Conservation (phyloP, 768 basidiomycete species). For the Lentinula lateritia region DNA sequence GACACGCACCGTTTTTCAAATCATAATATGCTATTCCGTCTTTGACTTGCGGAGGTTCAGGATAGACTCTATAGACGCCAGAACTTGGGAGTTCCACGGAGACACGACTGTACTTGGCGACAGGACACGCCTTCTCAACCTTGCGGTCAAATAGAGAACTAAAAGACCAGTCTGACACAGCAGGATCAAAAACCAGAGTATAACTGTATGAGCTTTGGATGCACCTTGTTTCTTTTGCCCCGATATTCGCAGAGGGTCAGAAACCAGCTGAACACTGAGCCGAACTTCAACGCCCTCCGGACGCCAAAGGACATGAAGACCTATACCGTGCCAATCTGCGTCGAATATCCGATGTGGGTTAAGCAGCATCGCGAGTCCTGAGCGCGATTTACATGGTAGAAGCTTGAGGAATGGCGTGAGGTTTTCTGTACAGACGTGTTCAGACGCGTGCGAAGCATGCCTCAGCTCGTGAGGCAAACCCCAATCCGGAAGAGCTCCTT, state of each 20-base stretch:
- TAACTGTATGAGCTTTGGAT: constrained; percentile 5
- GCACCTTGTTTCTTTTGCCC: constrained; percentile 51
- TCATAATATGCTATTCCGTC: constrained; percentile 42
- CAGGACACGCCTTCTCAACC: constrained; percentile 63
- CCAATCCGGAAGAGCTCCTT: constrained; percentile 50
- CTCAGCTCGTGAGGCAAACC: constrained; percentile 50
- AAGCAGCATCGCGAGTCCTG: constrained; percentile 78
- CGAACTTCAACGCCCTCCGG: constrained; percentile 58
- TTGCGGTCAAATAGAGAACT: constrained; percentile 58
- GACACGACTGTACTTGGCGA: constrained; percentile 57
- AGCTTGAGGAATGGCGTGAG: constrained; percentile 94
- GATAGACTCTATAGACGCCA: constrained; percentile 40
- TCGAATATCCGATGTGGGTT: constrained; percentile 86
- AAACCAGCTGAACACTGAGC: constrained; percentile 70
- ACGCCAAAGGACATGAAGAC: constrained; percentile 68
- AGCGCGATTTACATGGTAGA: constrained; percentile 84
- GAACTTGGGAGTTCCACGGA: constrained; percentile 40
- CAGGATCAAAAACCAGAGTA: background rate
- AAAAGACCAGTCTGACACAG: constrained; percentile 68
- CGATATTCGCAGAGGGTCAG: constrained; percentile 64
- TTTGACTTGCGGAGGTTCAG: constrained; percentile 38
- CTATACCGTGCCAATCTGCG: constrained; percentile 88
- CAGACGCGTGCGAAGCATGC: constrained; percentile 75
- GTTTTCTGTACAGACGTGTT: constrained; percentile 96
- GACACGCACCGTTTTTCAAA: constrained; percentile 37